Base-by-base conservation (phyloP, 305 asterid genomes). In the Fraxinus nigra region DNA sequence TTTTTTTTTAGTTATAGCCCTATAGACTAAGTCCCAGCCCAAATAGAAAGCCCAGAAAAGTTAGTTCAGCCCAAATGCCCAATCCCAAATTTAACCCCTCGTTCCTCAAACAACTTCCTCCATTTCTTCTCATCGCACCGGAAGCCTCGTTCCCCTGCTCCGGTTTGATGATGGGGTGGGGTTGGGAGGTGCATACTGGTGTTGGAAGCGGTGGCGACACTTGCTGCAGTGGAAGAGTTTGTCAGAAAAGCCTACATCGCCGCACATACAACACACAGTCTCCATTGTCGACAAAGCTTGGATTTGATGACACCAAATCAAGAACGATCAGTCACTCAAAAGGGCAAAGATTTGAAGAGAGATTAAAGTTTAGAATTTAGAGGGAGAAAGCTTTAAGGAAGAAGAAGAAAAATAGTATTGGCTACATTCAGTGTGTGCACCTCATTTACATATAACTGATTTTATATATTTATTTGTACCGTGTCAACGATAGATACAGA, bases 231-330 rank as follows among this genome's bases (percentile, higher is more conserved):
- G 97, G 92, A 95, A 95, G 85, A 95, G 91, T 84, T 93, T 91
- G 84, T 95, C 98, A 59, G 93, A 86, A 81, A 95, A 95, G 67
- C 98, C 98, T 0, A 93, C 94, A 79, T 95, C 98, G 76, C 98
- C 98, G 80, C 98, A 95, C 95, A 95, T 87, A 83, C 91, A 91
- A 34, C 98, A 95, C 69, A 95, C 94, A 10, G 86, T 88, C 8
- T 65, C 92, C 99, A 96, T 89, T 92, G 98, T 80, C 93, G 99
- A 72, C 97, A 93, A 61, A 61, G 70, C 70, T 61, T 7, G 32
- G 73, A 65, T 65, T 24, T 11, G 73, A 26, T 28, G 35, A 24
- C 11, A 65, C 73, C 7, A 24, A 65, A 65, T 65, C 35, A 22
- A 61, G 32, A 61, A 3, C 14, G 26, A 61, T 61, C 32, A 8